Percentiles rank a stretch among this genome's conserved stretches.
These are phyloP conservation scores for Fusarium nelsonii DNA, from an alignment of 2,329 filamentous ascomycete species.

Conservation along the genomic window DNA sequence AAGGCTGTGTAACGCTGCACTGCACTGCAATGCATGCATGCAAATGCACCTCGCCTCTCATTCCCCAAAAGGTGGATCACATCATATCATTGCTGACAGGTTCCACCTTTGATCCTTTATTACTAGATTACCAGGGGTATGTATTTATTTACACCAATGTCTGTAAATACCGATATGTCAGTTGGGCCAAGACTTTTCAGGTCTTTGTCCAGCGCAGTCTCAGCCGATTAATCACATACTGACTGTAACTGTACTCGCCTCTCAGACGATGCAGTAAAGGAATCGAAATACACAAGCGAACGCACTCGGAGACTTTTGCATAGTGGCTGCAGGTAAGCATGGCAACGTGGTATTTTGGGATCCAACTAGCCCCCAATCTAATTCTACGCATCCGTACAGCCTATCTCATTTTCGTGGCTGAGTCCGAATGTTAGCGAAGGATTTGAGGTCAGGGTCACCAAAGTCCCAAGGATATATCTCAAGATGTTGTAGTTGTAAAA, in stretches of 20 bases:
- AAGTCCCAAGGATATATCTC: background rate
- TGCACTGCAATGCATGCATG: background rate
- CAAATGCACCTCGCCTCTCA: slow-evolving; percentile 30
- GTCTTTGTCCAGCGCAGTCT: background rate
- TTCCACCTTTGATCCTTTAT: slow-evolving; percentile 4
- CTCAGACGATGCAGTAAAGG: background rate
- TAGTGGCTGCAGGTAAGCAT: background rate
- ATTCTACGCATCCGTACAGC: background rate
- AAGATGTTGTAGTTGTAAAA: background rate
- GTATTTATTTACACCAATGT: background rate
- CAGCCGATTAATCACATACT: background rate
- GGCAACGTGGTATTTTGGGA: background rate
- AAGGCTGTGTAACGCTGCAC: slow-evolving; percentile 22
- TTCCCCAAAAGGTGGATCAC: slow-evolving; percentile 22
- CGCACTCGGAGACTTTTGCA: background rate
- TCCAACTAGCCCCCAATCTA: background rate
- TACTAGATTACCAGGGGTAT: background rate
- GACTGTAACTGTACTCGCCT: background rate
- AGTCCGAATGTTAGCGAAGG: background rate
- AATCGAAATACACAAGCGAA: background rate
- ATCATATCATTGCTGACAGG: slow-evolving; percentile 25
- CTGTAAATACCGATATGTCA: background rate
- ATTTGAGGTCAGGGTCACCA: background rate
- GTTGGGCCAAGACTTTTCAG: background rate
- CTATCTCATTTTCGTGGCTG: background rate